Evolutionary conservation across 2,329 filamentous ascomycete genomes (phyloP), one percentile per base, ranked within the genome.

Genomic region (Nannizziopsis barbatae): DNA sequence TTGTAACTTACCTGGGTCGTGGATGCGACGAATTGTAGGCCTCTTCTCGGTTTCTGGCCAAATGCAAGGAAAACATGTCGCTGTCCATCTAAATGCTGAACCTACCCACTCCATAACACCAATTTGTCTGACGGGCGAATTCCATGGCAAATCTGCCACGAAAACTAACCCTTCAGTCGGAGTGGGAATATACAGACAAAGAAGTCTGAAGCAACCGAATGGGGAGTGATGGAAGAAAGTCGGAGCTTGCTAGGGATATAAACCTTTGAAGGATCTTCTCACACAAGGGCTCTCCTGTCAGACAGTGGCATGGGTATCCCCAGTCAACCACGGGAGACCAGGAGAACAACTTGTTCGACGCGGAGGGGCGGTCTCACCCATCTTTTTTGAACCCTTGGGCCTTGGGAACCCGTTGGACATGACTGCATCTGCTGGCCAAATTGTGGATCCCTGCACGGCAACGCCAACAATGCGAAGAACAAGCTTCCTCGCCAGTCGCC

Each of bases 21-120:
- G 47, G 47, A 55, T 53, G 52, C 53, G 55, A 46, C 51, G 58
- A 50, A 57, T 54, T 46, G 52, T 53, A 50, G 47, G 51, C 53
- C 52, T 53, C 50, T 60, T 58, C 50, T 61, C 58, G 40, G 56
- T 57, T 47, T 53, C 52, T 50, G 57, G 54, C 51, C 56, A 61
- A 44, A 62, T 52, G 57, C 64, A 68, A 52, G 57, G 60, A 53
- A 63, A 62, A 57, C 64, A 69, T 55, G 63, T 66, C 41, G 58
- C 56, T 52, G 67, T 56, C 66, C 66, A 69, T 55, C 58, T 62
- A 56, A 68, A 62, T 52, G 61, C 54, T 56, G 64, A 65, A 53
- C 61, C 64, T 57, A 62, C 65, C 60, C 63, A 64, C 57, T 65
- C 61, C 48, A 63, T 57, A 56, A 42, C 45, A 42, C 38, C 17